Conservation (phyloP, 148 eudicot species). For the Diospyros kaki region DNA sequence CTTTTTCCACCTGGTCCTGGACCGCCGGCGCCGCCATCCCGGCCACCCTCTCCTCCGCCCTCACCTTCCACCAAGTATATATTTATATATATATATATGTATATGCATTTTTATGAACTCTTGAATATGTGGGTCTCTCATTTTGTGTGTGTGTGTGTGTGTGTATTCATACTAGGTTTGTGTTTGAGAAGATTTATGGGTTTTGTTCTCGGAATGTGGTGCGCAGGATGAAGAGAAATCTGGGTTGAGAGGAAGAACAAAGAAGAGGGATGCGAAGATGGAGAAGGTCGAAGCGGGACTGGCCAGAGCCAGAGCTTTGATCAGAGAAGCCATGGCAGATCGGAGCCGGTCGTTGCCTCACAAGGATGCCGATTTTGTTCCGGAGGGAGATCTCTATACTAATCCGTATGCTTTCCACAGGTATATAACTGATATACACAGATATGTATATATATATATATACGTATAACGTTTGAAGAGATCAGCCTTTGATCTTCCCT, state of each 20-base stretch:
- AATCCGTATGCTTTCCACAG: constrained; percentile 65
- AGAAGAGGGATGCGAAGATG: constrained; percentile 12
- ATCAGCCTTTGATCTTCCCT: no score
- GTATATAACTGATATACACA: constrained; percentile 19
- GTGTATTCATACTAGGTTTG: neutral
- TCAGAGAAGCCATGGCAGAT: constrained; percentile 40
- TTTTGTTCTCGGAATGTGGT: neutral
- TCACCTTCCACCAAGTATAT: neutral
- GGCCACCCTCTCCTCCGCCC: no score
- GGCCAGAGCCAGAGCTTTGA: constrained; percentile 45
- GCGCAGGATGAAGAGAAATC: neutral
- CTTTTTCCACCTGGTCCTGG: neutral
- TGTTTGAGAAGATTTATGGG: neutral
- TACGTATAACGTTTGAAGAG: no score
- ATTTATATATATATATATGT: neutral
- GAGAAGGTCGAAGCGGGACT: constrained; percentile 42
- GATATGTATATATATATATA: no score
- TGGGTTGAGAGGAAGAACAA: neutral
- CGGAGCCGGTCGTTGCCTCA: constrained; percentile 18
- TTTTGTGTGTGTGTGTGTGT: neutral
- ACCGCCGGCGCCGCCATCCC: no score
- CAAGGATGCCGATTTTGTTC: constrained; percentile 41
- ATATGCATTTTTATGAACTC: neutral
- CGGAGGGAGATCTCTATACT: constrained; percentile 46
- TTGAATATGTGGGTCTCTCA: neutral